Evolutionary conservation across 768 basidiomycete species (phyloP).

Genomic region (Psilocybe azurescens): DNA sequence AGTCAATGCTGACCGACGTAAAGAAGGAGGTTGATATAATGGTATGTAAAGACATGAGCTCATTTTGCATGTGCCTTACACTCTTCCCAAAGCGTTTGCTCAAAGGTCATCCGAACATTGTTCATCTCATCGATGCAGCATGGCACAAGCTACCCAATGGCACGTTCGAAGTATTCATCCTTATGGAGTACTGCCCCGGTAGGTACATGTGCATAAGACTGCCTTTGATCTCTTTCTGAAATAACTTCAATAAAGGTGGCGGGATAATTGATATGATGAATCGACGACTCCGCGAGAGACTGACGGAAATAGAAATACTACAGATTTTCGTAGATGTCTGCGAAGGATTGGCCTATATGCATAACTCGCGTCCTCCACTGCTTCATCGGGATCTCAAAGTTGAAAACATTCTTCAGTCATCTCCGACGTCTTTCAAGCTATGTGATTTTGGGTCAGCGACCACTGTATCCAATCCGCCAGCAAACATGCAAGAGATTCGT

Average conservation of each 20-base stretch:
- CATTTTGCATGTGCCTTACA: conserved; percentile 5
- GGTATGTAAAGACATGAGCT: conserved; percentile 54
- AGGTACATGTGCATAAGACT: conserved; percentile 27
- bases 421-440: conserved; percentile 85
- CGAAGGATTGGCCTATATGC: conserved; percentile 97
- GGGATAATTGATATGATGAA: conserved; percentile 99
- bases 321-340: conserved; percentile 98
- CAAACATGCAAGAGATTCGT: conserved; percentile 83
- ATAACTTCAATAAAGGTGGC: conserved; percentile 61
- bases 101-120: conserved; percentile 93
- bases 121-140: conserved; percentile 94
- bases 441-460: conserved; percentile 98
- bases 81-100: conserved; percentile 71
- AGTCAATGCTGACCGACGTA: conserved; percentile 89
- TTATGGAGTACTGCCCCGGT: conserved; percentile 99
- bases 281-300: conserved; percentile 88
- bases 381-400: conserved; percentile 98
- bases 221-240: conserved; percentile 12
- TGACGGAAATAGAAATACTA: conserved; percentile 95
- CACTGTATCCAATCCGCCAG: conserved; percentile 74
- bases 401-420: conserved; percentile 95
- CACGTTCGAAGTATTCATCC: conserved; percentile 93
- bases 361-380: conserved; percentile 86
- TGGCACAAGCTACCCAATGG: conserved; percentile 87
- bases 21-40: conserved; percentile 99